phyloP scores from a whole-genome alignment of 2,329 filamentous ascomycete genomes.

The Lojkania enalia region DNA sequence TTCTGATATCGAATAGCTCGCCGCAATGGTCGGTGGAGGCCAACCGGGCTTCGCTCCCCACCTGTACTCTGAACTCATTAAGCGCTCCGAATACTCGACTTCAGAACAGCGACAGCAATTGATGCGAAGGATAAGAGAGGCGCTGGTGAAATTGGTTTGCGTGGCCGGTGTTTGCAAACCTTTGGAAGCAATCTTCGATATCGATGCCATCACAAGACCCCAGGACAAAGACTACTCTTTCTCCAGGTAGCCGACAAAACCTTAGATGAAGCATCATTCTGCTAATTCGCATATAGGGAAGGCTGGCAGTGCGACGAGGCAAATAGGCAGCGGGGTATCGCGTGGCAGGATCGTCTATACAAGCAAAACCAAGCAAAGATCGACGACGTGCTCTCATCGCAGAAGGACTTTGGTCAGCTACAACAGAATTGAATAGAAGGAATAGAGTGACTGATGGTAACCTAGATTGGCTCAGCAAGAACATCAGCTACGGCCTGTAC shows the following conservation, averaged over 20 bases:
- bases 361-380: conserved; percentile 51
- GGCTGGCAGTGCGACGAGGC: conserved; percentile 62
- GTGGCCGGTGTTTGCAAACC: conserved; percentile 66
- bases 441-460: neutral
- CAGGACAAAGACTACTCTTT: conserved; percentile 62
- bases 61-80: conserved; percentile 61
- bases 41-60: conserved; percentile 57
- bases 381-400: conserved; percentile 47
- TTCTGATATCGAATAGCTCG: conserved; percentile 25
- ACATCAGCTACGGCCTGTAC: conserved; percentile 63
- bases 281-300: conserved; percentile 39
- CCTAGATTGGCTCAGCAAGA: conserved; percentile 53
- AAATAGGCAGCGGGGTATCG: conserved; percentile 57
- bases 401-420: conserved; percentile 50
- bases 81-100: conserved; percentile 51
- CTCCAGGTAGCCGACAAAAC: conserved; percentile 45
- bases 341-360: conserved; percentile 63
- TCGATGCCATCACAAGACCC: conserved; percentile 54
- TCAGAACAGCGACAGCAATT: conserved; percentile 52
- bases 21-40: conserved; percentile 54
- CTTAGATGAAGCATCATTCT: neutral
- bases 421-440: neutral
- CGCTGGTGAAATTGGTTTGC: conserved; percentile 59
- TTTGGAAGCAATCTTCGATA: conserved; percentile 62
- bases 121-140: conserved; percentile 59